Evolutionary conservation across 1,284 basidiomycete genomes (phyloP), one percentile per base, ranked within the genome.

Genomic region (Hypsizygus ulmarius): DNA sequence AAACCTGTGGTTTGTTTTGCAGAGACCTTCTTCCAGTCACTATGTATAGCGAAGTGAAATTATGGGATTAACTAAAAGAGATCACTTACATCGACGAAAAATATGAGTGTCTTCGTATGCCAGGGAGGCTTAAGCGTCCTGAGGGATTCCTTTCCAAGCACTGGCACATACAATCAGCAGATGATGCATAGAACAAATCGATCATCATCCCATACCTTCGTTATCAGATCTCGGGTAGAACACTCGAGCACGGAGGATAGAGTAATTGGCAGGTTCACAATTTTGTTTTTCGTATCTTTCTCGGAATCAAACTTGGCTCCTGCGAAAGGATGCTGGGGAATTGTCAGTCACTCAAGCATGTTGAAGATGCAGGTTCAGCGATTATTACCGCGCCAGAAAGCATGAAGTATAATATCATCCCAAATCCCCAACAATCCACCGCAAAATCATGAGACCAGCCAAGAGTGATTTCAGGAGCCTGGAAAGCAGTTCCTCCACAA

Each of bases 341-440:
- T 32, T 19, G 15, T 34, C 35, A 25, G n/a, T 37, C 10, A 53
- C 14, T 28, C 14, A 15, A 25, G 8, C 3, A 27, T 18, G 27
- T 37, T 7, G 12, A 27, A 14, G 21, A 28, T 36, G 34, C 6
- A 19, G 12, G 12, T 8, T 32, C 1, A 1, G 29, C 4, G 3
- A n/a, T 27, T 41, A 74, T 59, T 45, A 84, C 82, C 59, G 67
- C 70, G 21, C 82, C 82, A 15, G 74, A 74, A 37, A 81, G 65
- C 72, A 90, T 82, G 61, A 85, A 88, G 58, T 82, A 83, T 10
- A 93, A 62, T 58, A 93, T 72, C 57, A 86, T 77, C 1, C 90
- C 91, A 50, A 92, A 82, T 1, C 80, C 78, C 89, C 90, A 94
- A 68, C 82, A 85, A 62, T 94, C 91, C n/a, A 88, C 87, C 9